A percentile compares a stretch with the other conserved stretches of the same genome.
phyloP scores from a whole-genome alignment of 805 yeast genomes.

The Candida oleophila region DNA sequence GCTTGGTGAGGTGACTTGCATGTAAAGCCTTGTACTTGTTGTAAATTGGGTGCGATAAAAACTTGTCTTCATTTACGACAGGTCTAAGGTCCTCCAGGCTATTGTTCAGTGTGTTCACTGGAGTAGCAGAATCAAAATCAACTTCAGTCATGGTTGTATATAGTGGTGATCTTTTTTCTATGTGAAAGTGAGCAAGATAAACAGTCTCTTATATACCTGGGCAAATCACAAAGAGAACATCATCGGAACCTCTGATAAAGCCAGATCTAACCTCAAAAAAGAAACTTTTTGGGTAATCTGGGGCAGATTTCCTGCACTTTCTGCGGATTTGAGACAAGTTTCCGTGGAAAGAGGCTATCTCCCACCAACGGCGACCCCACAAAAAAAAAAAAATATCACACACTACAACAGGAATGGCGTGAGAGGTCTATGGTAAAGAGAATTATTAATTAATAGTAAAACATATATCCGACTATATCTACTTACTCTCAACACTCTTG shows the following conservation, averaged over 20 bases:
- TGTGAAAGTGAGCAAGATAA: too few relatives aligned
- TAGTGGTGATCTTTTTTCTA: too few relatives aligned
- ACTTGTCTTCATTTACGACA: neutral
- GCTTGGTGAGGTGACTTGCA: constrained; percentile 9
- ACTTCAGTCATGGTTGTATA: neutral
- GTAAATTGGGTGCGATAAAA: constrained; percentile 9
- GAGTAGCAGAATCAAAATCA: constrained; percentile 2
- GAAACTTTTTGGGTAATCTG: neutral
- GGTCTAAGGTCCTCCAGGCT: neutral
- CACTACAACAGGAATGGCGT: too few relatives aligned
- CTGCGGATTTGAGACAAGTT: neutral
- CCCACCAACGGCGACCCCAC: too few relatives aligned
- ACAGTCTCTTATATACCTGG: too few relatives aligned
- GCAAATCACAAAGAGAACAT: too few relatives aligned
- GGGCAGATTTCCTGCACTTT: neutral
- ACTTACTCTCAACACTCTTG: too few relatives aligned
- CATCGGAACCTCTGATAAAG: too few relatives aligned
- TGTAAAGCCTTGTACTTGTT: constrained; percentile 11
- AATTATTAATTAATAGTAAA: too few relatives aligned
- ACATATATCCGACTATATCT: too few relatives aligned
- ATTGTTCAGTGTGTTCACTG: constrained; percentile 3
- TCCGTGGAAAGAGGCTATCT: neutral
- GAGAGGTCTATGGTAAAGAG: too few relatives aligned
- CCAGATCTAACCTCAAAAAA: neutral
- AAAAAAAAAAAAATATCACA: too few relatives aligned